phyloP scores from a whole-genome alignment of 2,329 filamentous ascomycete species.

The Thelonectria olida region DNA sequence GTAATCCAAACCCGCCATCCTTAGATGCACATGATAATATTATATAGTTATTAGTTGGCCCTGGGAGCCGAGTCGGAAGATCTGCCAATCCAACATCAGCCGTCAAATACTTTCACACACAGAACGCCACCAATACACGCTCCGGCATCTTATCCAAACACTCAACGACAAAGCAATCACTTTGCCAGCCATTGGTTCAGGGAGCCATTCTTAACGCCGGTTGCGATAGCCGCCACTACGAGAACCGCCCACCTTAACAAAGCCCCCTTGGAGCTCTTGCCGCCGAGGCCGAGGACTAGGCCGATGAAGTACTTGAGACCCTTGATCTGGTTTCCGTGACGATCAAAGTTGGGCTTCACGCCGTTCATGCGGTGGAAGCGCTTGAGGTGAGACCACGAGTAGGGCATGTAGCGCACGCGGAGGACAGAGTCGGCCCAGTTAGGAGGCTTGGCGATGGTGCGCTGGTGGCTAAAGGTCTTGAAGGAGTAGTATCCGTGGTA shows the following conservation, averaged over 20 bases:
- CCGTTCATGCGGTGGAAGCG: conserved; percentile 54
- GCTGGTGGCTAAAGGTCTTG: conserved; percentile 52
- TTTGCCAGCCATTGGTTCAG: conserved; percentile 44
- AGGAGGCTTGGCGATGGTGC: conserved; percentile 49
- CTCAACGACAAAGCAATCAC: conserved; percentile 26
- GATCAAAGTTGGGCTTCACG: conserved; percentile 68
- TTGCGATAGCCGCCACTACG: conserved; percentile 49
- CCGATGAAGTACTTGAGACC: conserved; percentile 64
- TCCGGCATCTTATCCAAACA: not conserved
- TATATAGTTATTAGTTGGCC: conserved; percentile 11
- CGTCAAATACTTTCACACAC: not conserved
- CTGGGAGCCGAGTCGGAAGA: not conserved
- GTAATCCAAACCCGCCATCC: not conserved
- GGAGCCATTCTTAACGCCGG: conserved; percentile 46
- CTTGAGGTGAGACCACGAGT: conserved; percentile 56
- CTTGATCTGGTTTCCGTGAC: conserved; percentile 61
- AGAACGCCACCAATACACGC: not conserved
- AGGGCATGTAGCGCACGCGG: conserved; percentile 74
- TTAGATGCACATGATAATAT: not conserved
- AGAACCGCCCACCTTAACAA: conserved; percentile 60
- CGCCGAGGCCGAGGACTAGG: conserved; percentile 62
- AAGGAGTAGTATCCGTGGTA: conserved; percentile 62
- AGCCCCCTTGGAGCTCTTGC: conserved; percentile 58
- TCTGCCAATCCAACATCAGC: conserved; percentile 13
- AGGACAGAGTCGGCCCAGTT: conserved; percentile 60